Evolutionary conservation across 169 alveolate genomes (phyloP), one percentile per base, ranked within the genome.

Genomic region (Plasmodium billcollinsi): DNA sequence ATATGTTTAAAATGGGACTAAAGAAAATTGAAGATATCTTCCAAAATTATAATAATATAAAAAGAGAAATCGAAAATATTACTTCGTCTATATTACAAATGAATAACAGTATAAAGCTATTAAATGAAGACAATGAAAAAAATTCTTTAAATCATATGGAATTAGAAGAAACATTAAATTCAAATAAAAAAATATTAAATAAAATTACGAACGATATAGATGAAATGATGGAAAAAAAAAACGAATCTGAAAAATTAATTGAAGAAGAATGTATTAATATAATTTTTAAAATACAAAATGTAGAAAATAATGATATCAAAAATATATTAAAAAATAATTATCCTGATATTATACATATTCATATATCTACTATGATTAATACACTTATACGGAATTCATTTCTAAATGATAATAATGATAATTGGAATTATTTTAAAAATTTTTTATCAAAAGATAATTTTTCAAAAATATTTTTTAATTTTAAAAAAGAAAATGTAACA

Each of bases 371-470:
- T 18, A 83, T 83, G 83, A 29, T 83, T 20, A 83, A 83, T 69
- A 83, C 83, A 7, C 29, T 83, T 15, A 50, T 69, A 9, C 54
- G 91, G n/a, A 69, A 69, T 49, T 56, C 85, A 15, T 54, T 69
- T 49, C 21, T 83, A 63, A 67, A 83, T 24, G 91, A 83, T 43
- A 69, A 69, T 54, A 83, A 67, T 61, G 91, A 83, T 63, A 83
- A 83, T 58, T 83, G 91, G 91, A 83, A 83, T 83, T 83, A 83
- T 58, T 83, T 83, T 63, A 83, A 83, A 83, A 70, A 54, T 54
- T 67, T 69, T 45, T 50, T 83, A n/a, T 45, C 91, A 39, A 83
- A 83, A 61, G 91, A 83, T 5, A 67, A 83, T 18, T 83, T 83
- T 54, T 56, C 91, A 6, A 70, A 83, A 56, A 69, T 67, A 9